Conservation (phyloP, 805 yeast genomes). For the Lipomyces chichibuensis region DNA sequence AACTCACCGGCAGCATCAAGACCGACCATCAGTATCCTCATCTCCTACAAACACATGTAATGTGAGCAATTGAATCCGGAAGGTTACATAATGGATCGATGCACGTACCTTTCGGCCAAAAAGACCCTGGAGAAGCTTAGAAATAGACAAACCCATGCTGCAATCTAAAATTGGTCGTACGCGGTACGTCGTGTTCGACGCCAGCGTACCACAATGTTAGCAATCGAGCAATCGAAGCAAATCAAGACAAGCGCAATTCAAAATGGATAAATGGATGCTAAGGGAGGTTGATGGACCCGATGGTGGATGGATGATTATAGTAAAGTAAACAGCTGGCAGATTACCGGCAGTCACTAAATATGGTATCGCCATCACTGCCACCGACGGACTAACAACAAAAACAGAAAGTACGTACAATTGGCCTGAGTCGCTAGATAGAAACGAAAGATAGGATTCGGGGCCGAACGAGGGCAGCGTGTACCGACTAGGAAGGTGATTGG, state of each 20-base stretch:
- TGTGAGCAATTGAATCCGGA: background rate
- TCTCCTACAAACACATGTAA: constrained; percentile 23
- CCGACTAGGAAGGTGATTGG: background rate
- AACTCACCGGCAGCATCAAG: constrained; percentile 85
- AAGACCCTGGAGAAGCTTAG: constrained; percentile 91
- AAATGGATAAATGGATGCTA: background rate
- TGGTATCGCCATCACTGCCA: background rate
- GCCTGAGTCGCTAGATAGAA: constrained; percentile 1
- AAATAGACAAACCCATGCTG: constrained; percentile 91
- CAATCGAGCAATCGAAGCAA: constrained; percentile 6
- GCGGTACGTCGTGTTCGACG: constrained; percentile 2
- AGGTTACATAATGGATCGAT: background rate
- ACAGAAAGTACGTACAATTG: constrained; percentile 3
- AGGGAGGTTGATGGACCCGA: background rate
- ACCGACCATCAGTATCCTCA: constrained; percentile 82
- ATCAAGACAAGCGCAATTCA: background rate
- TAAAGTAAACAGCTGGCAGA: background rate
- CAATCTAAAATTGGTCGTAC: constrained; percentile 10
- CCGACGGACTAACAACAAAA: background rate
- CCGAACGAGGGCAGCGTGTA: background rate
- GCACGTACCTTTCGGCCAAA: constrained; percentile 82
- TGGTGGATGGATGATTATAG: background rate
- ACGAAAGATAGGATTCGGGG: background rate
- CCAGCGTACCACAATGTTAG: constrained; percentile 3
- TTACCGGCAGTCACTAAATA: background rate